phyloP scores from a whole-genome alignment of 306 rosid genomes.

The Citrullus colocynthis region DNA sequence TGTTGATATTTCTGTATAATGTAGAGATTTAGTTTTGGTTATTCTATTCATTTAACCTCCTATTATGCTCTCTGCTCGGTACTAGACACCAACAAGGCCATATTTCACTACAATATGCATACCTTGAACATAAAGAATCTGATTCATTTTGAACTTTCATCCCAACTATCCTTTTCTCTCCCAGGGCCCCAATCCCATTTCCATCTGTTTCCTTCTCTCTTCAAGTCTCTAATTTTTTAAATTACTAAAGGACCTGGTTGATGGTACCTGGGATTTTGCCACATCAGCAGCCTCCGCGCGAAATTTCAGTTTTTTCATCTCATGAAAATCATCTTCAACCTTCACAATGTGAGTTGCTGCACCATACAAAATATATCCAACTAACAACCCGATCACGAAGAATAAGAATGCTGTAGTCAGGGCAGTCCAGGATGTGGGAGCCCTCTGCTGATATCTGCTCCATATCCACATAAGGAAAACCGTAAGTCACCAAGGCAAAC shows the following conservation, averaged over 20 bases:
- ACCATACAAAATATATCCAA: conserved; percentile 81
- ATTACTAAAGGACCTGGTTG: not conserved
- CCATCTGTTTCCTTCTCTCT: not conserved
- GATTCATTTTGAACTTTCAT: not conserved
- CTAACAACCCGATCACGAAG: conserved; percentile 65
- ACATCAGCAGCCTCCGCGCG: conserved; percentile 90
- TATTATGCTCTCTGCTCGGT: not conserved
- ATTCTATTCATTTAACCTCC: not conserved
- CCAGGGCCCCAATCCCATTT: too few relatives aligned
- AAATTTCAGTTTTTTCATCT: conserved; percentile 64
- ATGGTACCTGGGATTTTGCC: conserved; percentile 88
- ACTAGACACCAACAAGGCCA: not conserved
- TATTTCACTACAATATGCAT: not conserved
- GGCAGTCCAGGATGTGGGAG: conserved; percentile 71
- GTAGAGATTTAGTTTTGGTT: not conserved
- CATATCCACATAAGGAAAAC: conserved; percentile 6
- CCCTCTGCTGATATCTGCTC: conserved; percentile 87
- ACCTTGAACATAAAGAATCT: not conserved
- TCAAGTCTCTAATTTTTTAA: not conserved
- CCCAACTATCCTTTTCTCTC: not conserved
- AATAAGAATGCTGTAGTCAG: conserved; percentile 46
- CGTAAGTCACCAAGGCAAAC: not conserved
- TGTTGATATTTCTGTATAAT: not conserved
- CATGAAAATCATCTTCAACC: conserved; percentile 84
- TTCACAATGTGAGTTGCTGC: conserved; percentile 90